Base-by-base conservation (phyloP, 805 yeast species). In the Sugiyamaella qingdaonensis region DNA sequence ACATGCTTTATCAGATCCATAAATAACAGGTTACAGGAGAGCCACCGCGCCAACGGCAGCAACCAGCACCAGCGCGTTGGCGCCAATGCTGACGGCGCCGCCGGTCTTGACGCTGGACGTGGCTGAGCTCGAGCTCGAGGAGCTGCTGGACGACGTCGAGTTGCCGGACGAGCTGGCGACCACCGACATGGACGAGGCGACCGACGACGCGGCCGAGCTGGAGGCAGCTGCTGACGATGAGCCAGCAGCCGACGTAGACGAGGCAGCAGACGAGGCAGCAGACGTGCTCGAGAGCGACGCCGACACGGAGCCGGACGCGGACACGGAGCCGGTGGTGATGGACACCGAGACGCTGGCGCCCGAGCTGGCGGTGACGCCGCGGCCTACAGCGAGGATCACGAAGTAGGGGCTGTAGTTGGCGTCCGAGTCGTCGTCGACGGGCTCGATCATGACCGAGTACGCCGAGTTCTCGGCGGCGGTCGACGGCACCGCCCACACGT, bases 401-500 rank as follows among this genome's bases (percentile, higher is more conserved):
- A 58, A 64, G 52, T 60, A 63, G 46, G 62, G 60, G 50, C 53
- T 54, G 57, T 57, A 64, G 60, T 64, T 64, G 36, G 53, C 36
- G 16, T 51, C 53, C 10, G 36, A 29, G 4, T 55, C 43, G 53
- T 63, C 51, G 34, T 43, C 48, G 4, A 61, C 46, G 46, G 60
- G 58, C 47, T 52, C 57, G 42, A 67, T 63, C 57, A 53, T 58
- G 41, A 66, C 54, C 13, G 64, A 43, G 55, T 64, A 59, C 14
- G 57, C 64, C n/a, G 64, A 54, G 49, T 55, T 53, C 27, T 65
- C 46, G 18, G 32, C 46, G 10, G 50, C 39, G 14, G 45, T 27
- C 37, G 48, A 50, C 24, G 68, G 64, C 21, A 64, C 57, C 5
- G 52, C 46, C 72, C 72, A 68, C 16, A 52, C 33, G 49, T 56